phyloP scores from a whole-genome alignment of 2,329 filamentous ascomycete species.

The Simplicillium sp. region DNA sequence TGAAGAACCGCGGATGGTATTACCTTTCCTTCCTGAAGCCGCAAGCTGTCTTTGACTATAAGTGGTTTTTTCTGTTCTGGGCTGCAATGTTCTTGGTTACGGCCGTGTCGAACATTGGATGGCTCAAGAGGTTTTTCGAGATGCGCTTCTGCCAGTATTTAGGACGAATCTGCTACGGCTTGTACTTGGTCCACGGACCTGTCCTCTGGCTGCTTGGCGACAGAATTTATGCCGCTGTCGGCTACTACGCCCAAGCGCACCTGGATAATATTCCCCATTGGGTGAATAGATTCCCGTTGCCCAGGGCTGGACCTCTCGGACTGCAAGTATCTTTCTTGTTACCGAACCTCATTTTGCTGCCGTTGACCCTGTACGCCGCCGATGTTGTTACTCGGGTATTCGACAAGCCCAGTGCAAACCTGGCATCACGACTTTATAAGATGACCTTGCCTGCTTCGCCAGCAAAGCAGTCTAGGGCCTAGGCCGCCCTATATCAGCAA shows the following conservation, averaged over 20 bases:
- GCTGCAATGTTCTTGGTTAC: conserved; percentile 48
- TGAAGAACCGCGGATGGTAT: conserved; percentile 49
- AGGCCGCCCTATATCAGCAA: too few species aligned
- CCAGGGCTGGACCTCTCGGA: conserved; percentile 47
- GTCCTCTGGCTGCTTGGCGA: conserved; percentile 51
- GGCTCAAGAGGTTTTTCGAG: conserved; percentile 51
- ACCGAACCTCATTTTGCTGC: conserved; percentile 50
- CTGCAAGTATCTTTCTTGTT: conserved; percentile 50
- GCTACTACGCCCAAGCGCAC: conserved; percentile 41
- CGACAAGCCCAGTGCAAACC: conserved; percentile 51
- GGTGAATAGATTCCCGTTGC: conserved; percentile 45
- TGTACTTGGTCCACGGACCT: conserved; percentile 58
- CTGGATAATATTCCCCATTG: conserved; percentile 42
- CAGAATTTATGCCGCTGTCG: conserved; percentile 51
- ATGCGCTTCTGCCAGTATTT: conserved; percentile 49
- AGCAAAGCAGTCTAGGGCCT: too few species aligned
- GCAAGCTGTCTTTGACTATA: conserved; percentile 55
- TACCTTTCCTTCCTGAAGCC: conserved; percentile 52
- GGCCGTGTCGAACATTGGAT: conserved; percentile 44
- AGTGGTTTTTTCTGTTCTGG: conserved; percentile 60
- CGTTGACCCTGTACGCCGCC: conserved; percentile 48
- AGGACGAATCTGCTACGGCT: conserved; percentile 50
- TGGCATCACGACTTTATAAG: conserved; percentile 47
- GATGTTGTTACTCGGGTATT: conserved; percentile 45
- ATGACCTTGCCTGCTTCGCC: conserved; percentile 13